A percentile compares a stretch with the other conserved stretches of the same genome.
Evolutionary conservation across 805 yeast species (phyloP).

Genomic region (Candida fluviatilis): DNA sequence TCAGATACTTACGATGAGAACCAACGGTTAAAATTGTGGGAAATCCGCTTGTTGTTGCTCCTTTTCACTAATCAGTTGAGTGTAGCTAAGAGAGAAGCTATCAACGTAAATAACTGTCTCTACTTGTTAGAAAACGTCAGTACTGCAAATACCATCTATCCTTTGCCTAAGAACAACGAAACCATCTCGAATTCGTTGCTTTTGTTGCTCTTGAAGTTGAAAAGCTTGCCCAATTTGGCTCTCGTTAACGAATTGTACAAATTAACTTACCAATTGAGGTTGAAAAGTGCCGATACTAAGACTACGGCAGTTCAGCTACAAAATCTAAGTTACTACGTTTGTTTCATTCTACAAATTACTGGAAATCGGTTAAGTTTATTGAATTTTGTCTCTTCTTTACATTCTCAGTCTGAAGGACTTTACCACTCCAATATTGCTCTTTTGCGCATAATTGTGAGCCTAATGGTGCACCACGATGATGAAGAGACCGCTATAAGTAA

Average conservation of each 20-base stretch:
- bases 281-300: slow-evolving; percentile 13
- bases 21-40: slow-evolving; percentile 24
- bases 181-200: slow-evolving; percentile 26
- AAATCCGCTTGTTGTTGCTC: slow-evolving; percentile 27
- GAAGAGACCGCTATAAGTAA: background rate
- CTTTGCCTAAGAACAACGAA: slow-evolving; percentile 35
- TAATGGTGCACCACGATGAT: background rate
- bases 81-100: slow-evolving; percentile 34
- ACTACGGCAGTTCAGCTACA: slow-evolving; percentile 1
- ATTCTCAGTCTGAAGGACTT: slow-evolving; percentile 10
- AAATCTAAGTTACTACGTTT: slow-evolving; percentile 30
- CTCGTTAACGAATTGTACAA: slow-evolving; percentile 43
- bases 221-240: slow-evolving; percentile 37
- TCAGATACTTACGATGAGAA: slow-evolving; percentile 2
- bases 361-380: slow-evolving; percentile 25
- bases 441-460: background rate
- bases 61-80: slow-evolving; percentile 27
- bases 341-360: slow-evolving; percentile 25
- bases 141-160: slow-evolving; percentile 16
- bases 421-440: slow-evolving; percentile 4
- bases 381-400: slow-evolving; percentile 21
- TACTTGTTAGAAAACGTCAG: slow-evolving; percentile 27
- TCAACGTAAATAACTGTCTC: slow-evolving; percentile 31
- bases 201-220: slow-evolving; percentile 36
- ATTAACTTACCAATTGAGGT: slow-evolving; percentile 34